Base-by-base conservation (phyloP, 371 early-diverging fungal species). In the Haplosporangium sp. region DNA sequence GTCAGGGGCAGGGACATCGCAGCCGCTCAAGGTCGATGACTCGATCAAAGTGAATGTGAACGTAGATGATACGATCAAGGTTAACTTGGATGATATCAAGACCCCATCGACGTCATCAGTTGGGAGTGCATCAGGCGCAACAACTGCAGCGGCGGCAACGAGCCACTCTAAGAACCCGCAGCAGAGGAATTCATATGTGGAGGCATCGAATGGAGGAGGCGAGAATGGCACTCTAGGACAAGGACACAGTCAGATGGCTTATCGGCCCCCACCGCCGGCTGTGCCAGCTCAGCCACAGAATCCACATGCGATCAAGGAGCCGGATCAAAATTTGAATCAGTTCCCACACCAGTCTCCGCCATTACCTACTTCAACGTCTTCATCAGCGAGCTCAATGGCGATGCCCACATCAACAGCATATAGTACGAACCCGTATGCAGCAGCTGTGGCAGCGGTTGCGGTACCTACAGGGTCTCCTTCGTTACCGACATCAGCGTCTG, bases 51-150 rank as follows among this genome's bases (percentile, higher is more conserved):
- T 67, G 38, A 20, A 52, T 42, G 59, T 54, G 14, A 55, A 67
- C 46, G 18, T 60, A 21, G 60, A 74, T 36, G 74, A 74, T 9
- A 50, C 54, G 13, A 60, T 74, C 56, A 75, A 75, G 47, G 75
- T 75, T 5, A 64, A 62, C n/a, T 62, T 75, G 51, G 75, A 75
- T 4, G 75, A 75, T 54, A 65, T 75, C 54, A 75, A 75, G 18
- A 20, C 62, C 0, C 74, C 67, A 0, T 55, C 67, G 18, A 59
- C 62, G 8, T 57, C 74, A 0, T 62, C 65, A 7, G 68, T 68
- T 6, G 68, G 69, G 36, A 64, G 60, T 0, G 11, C 50, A 11
- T 46, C 53, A 11, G 29, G 37, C 0, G 16, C 60, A 4, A 20
- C 50, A 1, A 46, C 58, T 6, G 48, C 55, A 12, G 38, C 47